Evolutionary conservation across 1,284 basidiomycete genomes (phyloP), one percentile per base, ranked within the genome.

Genomic region (Stygiomarasmius scandens): DNA sequence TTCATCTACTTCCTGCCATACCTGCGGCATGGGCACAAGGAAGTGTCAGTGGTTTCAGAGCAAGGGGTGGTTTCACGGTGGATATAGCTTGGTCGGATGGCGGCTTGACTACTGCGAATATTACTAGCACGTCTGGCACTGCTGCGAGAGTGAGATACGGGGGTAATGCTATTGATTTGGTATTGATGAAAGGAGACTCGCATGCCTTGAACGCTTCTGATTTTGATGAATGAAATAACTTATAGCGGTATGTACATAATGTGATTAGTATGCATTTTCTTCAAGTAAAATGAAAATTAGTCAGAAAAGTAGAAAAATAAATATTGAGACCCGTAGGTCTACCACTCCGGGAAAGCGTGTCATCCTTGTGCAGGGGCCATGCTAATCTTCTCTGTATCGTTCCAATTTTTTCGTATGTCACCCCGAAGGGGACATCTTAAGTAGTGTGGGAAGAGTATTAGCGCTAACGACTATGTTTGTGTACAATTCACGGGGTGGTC

Each of bases 1-100:
- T 65, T 14, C 63, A 65, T 50, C 52, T 63, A 8, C 49, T 65
- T 6, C 62, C 62, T 2, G 63, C 63, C 23, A 52, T 65, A 11
- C 63, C 63, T 12, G 12, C 47, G 6, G 55, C 61, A 23, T 58
- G 59, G 44, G n/a, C 19, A 2, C 34, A 54, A 41, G 62, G 63
- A 3, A 52, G 50, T 2, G 59, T 62, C 19, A 62, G 24, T 23
- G 63, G 63, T 0, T 51, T 65, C 29, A 60, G 62, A 25, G 62
- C 60, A 1, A 41, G 63, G 24, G 63, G 62, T 6, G 62, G 62
- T 1, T 52, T 63, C 11, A 41, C 46, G 19, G 43, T 65, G 4
- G 57, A 65, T 45, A 56, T 61, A 8, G 32, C 34, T 29, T 64
- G 63, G 63, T 52, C 52, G 2, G 34, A 43, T 4, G 61, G 63